Percentiles rank a stretch among this genome's conserved stretches.
phyloP scores from a whole-genome alignment of 2,329 filamentous ascomycete species.

The Achaetomium macrosporum region DNA sequence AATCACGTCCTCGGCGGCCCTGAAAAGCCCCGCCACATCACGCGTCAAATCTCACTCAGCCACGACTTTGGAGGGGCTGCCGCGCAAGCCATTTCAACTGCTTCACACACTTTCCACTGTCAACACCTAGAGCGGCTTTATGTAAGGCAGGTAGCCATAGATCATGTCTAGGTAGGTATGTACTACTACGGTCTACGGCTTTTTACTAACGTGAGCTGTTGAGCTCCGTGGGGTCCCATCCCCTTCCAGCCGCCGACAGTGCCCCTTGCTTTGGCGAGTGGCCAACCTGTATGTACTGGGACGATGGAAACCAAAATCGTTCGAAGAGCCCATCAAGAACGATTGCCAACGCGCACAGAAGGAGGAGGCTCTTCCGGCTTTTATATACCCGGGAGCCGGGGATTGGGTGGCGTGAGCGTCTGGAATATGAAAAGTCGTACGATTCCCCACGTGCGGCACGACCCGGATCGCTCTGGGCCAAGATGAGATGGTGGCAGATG shows the following conservation, averaged over 20 bases:
- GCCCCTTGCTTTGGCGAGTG: too few relatives aligned
- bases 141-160: too few relatives aligned
- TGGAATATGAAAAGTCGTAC: constrained; percentile 17
- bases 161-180: too few relatives aligned
- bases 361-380: neutral
- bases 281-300: too few relatives aligned
- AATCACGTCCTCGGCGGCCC: neutral
- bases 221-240: too few relatives aligned
- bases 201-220: too few relatives aligned
- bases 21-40: constrained; percentile 5
- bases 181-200: too few relatives aligned
- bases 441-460: constrained; percentile 23
- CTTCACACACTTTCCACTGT: neutral
- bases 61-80: constrained; percentile 2
- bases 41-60: constrained; percentile 14
- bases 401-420: too few relatives aligned
- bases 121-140: neutral
- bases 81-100: constrained; percentile 8
- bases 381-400: neutral
- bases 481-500: constrained; percentile 15
- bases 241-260: too few relatives aligned
- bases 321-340: too few relatives aligned
- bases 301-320: too few relatives aligned
- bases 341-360: neutral
- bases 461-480: constrained; percentile 21